Evolutionary conservation across 2,329 filamentous ascomycete genomes (phyloP), one percentile per base, ranked within the genome.

Genomic region (Mycocentrospora acerina): DNA sequence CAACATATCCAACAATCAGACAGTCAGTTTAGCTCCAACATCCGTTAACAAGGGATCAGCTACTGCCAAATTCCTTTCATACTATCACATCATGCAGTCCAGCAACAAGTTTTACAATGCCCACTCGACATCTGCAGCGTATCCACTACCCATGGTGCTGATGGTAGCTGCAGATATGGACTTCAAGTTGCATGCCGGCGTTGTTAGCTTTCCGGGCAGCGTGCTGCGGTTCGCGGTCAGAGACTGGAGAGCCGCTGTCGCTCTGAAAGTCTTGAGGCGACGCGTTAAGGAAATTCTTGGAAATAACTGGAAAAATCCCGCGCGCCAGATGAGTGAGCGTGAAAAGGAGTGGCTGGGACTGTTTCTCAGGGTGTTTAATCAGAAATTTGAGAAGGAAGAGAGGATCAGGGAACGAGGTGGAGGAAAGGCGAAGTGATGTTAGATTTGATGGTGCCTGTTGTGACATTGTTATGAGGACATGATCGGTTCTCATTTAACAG

Each of bases 31-130:
- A 14, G 89, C 95, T 53, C 87, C 90, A 1, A 87, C 85, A 1
- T 95, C 89, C 1, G 88, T 98, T 51, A 97, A 97, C 66, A 90
- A 90, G 60, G 79, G 51, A 14, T 53, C 53, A 1, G 84, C 48
- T 11, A 55, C 51, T 4, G 72, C 90, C 26, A 85, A 83, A 59
- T 97, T 88, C 82, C 72, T 98, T 29, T 93, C 88, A 1, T 98
- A 95, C 66, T 97, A 97, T 70, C 87, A 95, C 64, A 95, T 97
- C 49, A 95, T 97, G 88, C 90, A 96, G 66, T 86, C 86, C 3
- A 90, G 74, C 71, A 88, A 83, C 78, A 79, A 78, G 44, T 84
- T 86, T 56, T 88, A 91, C 52, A 94, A 95, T 50, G 93, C 93
- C 1, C 90, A 96, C 52, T 46, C 69, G 37, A 55, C 71, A 2